phyloP scores from a whole-genome alignment of 2,329 filamentous ascomycete species.

The Chaetomium sp. region DNA sequence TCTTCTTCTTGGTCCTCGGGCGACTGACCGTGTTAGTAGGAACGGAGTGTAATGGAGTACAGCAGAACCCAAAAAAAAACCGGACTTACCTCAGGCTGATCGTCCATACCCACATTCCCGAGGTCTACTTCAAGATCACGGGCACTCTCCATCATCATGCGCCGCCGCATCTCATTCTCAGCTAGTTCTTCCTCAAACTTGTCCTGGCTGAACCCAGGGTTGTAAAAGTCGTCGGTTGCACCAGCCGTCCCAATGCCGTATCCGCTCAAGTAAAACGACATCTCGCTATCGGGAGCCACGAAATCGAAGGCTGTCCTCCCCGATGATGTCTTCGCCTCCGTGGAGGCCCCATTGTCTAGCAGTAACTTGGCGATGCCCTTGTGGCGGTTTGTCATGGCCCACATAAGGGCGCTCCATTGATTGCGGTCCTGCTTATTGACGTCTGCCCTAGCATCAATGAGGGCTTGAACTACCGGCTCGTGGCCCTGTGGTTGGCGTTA shows the following conservation, averaged over 20 bases:
- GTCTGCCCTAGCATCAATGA: constrained; percentile 78
- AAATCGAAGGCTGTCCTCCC: constrained; percentile 95
- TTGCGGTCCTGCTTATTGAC: constrained; percentile 94
- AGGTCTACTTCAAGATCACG: constrained; percentile 94
- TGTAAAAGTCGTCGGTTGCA: constrained; percentile 86
- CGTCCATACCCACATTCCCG: constrained; percentile 91
- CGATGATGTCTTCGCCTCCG: constrained; percentile 89
- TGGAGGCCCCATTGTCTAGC: constrained; percentile 89
- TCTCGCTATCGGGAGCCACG: constrained; percentile 88
- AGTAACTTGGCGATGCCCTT: constrained; percentile 91
- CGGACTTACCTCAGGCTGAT: constrained; percentile 70
- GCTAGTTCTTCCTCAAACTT: constrained; percentile 96
- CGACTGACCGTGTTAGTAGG: constrained; percentile 39
- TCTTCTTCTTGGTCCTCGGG: constrained; percentile 81
- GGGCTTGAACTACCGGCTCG: constrained; percentile 74
- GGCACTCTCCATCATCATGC: constrained; percentile 99
- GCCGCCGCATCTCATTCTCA: constrained; percentile 87
- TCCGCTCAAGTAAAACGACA: constrained; percentile 90
- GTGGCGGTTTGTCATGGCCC: constrained; percentile 98
- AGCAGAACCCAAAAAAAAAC: no score
- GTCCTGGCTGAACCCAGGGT: constrained; percentile 83
- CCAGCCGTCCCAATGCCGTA: constrained; percentile 81
- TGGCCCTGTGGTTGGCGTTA: constrained; percentile 57
- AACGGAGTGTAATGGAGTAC: neutral
- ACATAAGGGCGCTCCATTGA: constrained; percentile 97